phyloP scores from a whole-genome alignment of 768 basidiomycete genomes.

The Galerina sulciceps region DNA sequence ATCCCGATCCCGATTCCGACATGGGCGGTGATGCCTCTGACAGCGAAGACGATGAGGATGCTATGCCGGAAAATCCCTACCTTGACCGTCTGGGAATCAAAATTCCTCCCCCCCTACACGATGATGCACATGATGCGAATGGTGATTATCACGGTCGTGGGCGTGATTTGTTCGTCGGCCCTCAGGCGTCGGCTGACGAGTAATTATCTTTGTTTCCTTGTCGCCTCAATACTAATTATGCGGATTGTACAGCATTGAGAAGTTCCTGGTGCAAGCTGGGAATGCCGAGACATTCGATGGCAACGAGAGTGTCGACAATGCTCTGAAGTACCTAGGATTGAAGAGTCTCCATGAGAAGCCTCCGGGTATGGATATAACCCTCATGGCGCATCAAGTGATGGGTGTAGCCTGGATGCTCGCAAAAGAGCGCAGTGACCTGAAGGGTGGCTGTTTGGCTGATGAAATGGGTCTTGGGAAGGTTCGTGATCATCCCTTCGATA shows the following conservation, averaged over 20 bases:
- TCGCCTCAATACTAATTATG: neutral
- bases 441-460: constrained; percentile 55
- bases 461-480: constrained; percentile 70
- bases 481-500: neutral
- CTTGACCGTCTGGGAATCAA: constrained; percentile 26
- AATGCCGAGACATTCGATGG: constrained; percentile 64
- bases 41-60: constrained; percentile 22
- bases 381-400: constrained; percentile 75
- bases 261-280: constrained; percentile 57
- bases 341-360: constrained; percentile 48
- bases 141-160: constrained; percentile 54
- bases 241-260: constrained; percentile 45
- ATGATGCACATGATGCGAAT: constrained; percentile 41
- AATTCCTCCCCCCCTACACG: constrained; percentile 26
- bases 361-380: constrained; percentile 59
- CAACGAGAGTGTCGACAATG: constrained; percentile 61
- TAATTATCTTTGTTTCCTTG: constrained; percentile 29
- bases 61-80: constrained; percentile 6
- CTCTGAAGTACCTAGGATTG: constrained; percentile 57
- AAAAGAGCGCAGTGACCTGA: constrained; percentile 42
- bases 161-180: constrained; percentile 46
- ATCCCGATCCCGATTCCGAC: too few relatives aligned
- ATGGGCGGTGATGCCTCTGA: constrained; percentile 8
- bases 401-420: constrained; percentile 67
- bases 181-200: constrained; percentile 51